Evolutionary conservation across 2,329 filamentous ascomycete species (phyloP), one percentile per base, ranked within the genome.

Genomic region (Xylaria hypoxylon): DNA sequence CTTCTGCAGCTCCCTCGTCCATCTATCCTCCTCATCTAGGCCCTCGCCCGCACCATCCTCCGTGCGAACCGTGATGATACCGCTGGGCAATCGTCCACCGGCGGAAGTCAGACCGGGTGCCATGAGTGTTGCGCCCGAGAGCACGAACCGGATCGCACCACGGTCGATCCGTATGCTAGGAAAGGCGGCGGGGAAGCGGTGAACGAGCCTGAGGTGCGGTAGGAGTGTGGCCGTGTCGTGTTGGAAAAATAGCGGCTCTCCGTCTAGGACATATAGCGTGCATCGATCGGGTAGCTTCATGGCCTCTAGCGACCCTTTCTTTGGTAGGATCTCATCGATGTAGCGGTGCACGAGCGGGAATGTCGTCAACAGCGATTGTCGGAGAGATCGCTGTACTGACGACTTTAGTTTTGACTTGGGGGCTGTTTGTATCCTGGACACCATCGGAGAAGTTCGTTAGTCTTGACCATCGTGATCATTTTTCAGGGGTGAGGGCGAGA

Each of bases 401-500:
- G 95, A 97, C 83, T 98, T 99, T 81, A 98, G 93, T 85, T 98
- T 98, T 74, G 94, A 93, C 83, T 96, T 97, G 63, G 92, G 90
- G 72, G 91, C 89, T 28, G 90, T 83, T 75, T 89, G 84, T 79
- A 97, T 89, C 72, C 92, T 95, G 72, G 55, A 53, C 55, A 68
- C 67, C 24, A 17, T 42, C 13, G 33, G 17, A 15, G 5, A 7
- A n/a, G 33, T 15, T 15, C 22, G 35, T 62, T 47, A 64, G 57
- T 44, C 24, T 50, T 31, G 15, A 17, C 6, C 24, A 19, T 26
- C 33, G 26, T 31, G 17, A 26, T 55, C 31, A 5, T 33, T 13
- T 61, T 44, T 10, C 3, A 15, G 28, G n/a, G 22, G 35, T 3
- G 38, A 28, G 6, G 33, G 31, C 13, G 28, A 55, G 38, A 40